These are phyloP conservation scores for Asterionellopsis glacialis DNA, from an alignment of 108 stramenopile genomes.

Conservation along the genomic window DNA sequence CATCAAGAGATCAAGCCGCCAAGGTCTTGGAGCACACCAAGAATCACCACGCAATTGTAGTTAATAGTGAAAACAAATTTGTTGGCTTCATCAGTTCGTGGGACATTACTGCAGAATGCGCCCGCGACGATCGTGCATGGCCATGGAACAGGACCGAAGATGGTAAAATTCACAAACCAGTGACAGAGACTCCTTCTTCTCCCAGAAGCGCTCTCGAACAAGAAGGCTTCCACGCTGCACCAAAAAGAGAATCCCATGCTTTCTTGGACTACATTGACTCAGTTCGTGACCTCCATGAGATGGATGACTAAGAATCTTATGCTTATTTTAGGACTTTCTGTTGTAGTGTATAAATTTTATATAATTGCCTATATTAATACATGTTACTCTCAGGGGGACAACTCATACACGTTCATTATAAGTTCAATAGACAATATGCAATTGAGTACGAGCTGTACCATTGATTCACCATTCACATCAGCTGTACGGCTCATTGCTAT, in stretches of 20 bases:
- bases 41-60: constrained; percentile 51
- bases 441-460: too few species aligned
- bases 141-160: constrained; percentile 43
- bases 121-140: constrained; percentile 51
- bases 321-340: too few species aligned
- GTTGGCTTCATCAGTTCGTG: constrained; percentile 42
- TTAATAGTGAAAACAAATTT: constrained; percentile 32
- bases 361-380: too few species aligned
- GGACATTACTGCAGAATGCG: constrained; percentile 58
- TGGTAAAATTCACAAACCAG: constrained; percentile 23
- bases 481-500: too few species aligned
- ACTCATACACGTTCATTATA: too few species aligned
- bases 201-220: neutral
- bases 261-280: constrained; percentile 5
- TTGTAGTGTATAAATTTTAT: too few species aligned
- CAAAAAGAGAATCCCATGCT: neutral
- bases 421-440: too few species aligned
- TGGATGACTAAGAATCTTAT: neutral
- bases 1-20: constrained; percentile 38
- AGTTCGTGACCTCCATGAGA: neutral
- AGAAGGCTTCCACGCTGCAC: neutral
- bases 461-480: too few species aligned
- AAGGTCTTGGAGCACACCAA: constrained; percentile 36
- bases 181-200: constrained; percentile 2
- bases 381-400: too few species aligned